Conservation (phyloP, 1,284 basidiomycete genomes). For the Sanguinoderma infundibulare region DNA sequence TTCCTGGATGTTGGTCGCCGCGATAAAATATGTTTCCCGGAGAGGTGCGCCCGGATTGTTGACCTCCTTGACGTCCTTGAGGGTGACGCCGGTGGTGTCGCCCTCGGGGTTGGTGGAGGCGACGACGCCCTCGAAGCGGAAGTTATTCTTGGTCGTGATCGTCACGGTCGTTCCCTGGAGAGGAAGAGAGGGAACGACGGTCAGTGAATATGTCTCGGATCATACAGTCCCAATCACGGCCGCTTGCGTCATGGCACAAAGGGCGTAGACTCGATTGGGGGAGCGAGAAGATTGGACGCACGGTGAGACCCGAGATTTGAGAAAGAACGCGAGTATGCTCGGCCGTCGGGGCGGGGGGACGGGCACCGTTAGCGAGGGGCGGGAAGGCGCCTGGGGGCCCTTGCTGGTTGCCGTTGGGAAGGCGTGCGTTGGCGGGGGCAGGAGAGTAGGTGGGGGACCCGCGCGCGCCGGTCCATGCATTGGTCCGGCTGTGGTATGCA, state of each 20-base stretch:
- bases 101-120: slow-evolving; percentile 63
- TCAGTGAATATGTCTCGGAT: not conserved
- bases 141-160: slow-evolving; percentile 66
- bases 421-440: slow-evolving; percentile 49
- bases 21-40: slow-evolving; percentile 71
- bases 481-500: slow-evolving; percentile 50
- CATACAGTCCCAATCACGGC: slow-evolving; percentile 16
- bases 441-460: slow-evolving; percentile 71
- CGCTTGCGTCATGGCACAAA: slow-evolving; percentile 11
- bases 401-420: slow-evolving; percentile 46
- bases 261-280: not conserved
- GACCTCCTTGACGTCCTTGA: slow-evolving; percentile 77
- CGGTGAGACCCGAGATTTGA: slow-evolving; percentile 65
- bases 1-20: slow-evolving; percentile 69
- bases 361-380: slow-evolving; percentile 48
- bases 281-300: slow-evolving; percentile 41
- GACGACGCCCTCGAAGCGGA: slow-evolving; percentile 75
- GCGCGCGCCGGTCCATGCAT: slow-evolving; percentile 67
- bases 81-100: slow-evolving; percentile 70
- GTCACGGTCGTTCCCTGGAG: slow-evolving; percentile 74
- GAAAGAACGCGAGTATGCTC: slow-evolving; percentile 62
- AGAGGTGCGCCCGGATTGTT: slow-evolving; percentile 63
- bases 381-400: slow-evolving; percentile 50
- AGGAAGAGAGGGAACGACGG: not conserved
- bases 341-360: slow-evolving; percentile 37